Percentiles rank a stretch among this genome's conserved stretches.
Evolutionary conservation across 2,329 filamentous ascomycete genomes (phyloP).

Genomic region (Coleophoma eucalyptorum): DNA sequence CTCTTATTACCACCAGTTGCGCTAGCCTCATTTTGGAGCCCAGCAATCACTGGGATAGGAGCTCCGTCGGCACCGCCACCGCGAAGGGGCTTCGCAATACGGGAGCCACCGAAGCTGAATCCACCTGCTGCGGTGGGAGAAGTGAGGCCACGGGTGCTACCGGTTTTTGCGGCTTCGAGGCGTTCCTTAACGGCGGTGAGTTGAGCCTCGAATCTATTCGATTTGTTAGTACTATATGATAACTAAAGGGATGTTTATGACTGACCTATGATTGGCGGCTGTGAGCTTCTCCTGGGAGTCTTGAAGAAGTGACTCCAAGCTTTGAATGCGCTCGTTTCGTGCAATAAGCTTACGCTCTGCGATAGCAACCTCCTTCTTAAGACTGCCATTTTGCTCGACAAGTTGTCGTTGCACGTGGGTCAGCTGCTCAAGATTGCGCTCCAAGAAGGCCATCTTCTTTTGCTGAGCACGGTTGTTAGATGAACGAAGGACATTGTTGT

Average conservation of each 20-base stretch:
- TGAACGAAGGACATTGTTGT: slow-evolving; percentile 94
- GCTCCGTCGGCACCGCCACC: slow-evolving; percentile 51
- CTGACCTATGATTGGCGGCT: slow-evolving; percentile 93
- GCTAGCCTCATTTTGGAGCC: slow-evolving; percentile 49
- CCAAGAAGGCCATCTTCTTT: slow-evolving; percentile 99
- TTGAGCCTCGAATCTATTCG: slow-evolving; percentile 85
- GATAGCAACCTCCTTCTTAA: slow-evolving; percentile 99
- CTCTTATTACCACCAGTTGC: slow-evolving; percentile 21
- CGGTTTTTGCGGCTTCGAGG: slow-evolving; percentile 89
- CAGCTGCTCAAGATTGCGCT: slow-evolving; percentile 95
- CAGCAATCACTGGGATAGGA: slow-evolving; percentile 52
- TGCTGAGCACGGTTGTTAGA: slow-evolving; percentile 98
- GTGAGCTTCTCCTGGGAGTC: slow-evolving; percentile 99
- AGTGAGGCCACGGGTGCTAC: slow-evolving; percentile 80
- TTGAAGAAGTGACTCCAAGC: slow-evolving; percentile 84
- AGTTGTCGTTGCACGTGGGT: slow-evolving; percentile 97
- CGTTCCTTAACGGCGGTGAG: slow-evolving; percentile 97
- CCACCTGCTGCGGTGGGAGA: slow-evolving; percentile 54
- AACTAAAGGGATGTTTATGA: slow-evolving; percentile 20
- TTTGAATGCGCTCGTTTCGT: slow-evolving; percentile 93
- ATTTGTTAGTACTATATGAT: background rate
- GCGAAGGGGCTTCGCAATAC: slow-evolving; percentile 66
- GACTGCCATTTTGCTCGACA: slow-evolving; percentile 92
- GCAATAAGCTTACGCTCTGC: slow-evolving; percentile 96
- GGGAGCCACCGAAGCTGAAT: slow-evolving; percentile 70